Percentiles rank a stretch among this genome's conserved stretches.
phyloP scores from a whole-genome alignment of 345 rosid genomes.

The Mallotus nudiflorus region DNA sequence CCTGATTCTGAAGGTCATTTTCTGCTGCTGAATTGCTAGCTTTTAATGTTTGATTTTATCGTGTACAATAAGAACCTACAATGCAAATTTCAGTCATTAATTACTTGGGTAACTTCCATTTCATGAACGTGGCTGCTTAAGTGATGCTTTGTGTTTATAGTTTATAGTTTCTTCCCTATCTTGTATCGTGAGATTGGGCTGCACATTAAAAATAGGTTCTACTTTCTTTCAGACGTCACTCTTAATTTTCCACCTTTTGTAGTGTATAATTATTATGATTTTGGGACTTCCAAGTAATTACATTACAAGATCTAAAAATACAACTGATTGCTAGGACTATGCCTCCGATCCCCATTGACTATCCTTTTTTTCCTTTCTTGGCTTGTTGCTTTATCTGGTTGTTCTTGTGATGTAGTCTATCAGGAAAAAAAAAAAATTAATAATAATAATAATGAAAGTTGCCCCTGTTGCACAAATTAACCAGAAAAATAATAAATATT shows the following conservation, averaged over 20 bases:
- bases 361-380: not conserved
- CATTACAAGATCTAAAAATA: not conserved
- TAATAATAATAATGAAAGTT: too few species aligned
- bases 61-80: conserved; percentile 6
- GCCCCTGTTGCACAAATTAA: too few species aligned
- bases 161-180: not conserved
- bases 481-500: too few species aligned
- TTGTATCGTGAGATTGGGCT: not conserved
- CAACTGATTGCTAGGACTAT: not conserved
- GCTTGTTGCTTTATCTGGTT: not conserved
- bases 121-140: not conserved
- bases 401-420: not conserved
- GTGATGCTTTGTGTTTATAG: not conserved
- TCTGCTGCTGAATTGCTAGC: not conserved
- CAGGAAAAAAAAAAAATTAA: not conserved
- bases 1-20: conserved; percentile 86
- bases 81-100: not conserved
- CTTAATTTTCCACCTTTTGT: not conserved
- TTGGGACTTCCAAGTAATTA: not conserved
- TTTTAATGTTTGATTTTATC: conserved; percentile 12
- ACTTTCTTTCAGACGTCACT: not conserved
- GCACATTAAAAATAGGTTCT: not conserved
- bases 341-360: not conserved
- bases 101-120: too few species aligned
- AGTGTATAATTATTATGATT: not conserved